Evolutionary conservation across 2,329 filamentous ascomycete species (phyloP).

Genomic region (Epichloe coenophiala): DNA sequence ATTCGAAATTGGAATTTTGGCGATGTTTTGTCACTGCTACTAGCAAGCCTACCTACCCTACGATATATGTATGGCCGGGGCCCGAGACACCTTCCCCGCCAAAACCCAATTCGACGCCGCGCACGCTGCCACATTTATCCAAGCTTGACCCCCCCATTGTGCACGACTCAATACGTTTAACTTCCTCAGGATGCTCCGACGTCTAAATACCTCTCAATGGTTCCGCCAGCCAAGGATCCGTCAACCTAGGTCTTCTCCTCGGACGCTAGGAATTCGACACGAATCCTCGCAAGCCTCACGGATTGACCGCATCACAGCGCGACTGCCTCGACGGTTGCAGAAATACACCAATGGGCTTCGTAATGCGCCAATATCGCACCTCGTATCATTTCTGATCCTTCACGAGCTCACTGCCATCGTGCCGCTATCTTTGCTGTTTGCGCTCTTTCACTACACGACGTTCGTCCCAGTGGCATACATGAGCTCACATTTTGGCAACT

Average conservation of each 20-base stretch:
- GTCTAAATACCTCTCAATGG: conserved; percentile 10
- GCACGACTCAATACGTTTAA: not conserved
- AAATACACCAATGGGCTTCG: conserved; percentile 57
- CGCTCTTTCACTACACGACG: conserved; percentile 65
- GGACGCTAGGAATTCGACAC: conserved; percentile 8
- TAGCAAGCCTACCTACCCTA: too few species aligned
- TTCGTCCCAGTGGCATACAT: conserved; percentile 52
- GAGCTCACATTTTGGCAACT: conserved; percentile 33
- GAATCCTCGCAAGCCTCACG: conserved; percentile 21
- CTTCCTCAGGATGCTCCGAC: conserved; percentile 14
- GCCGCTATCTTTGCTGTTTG: conserved; percentile 62
- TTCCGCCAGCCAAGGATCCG: conserved; percentile 8
- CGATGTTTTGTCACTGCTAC: too few species aligned
- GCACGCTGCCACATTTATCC: too few species aligned
- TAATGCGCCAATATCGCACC: conserved; percentile 66
- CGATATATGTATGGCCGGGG: too few species aligned
- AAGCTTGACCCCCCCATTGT: not conserved
- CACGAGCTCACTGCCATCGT: conserved; percentile 85
- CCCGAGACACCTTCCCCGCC: too few species aligned
- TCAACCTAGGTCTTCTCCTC: not conserved
- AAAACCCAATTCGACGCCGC: too few species aligned
- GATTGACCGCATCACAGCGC: conserved; percentile 32
- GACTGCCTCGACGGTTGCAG: conserved; percentile 53
- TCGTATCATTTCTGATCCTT: conserved; percentile 74
- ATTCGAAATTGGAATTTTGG: too few species aligned